Base-by-base conservation (phyloP, 1,284 basidiomycete genomes). In the Prillingera fragicola region DNA sequence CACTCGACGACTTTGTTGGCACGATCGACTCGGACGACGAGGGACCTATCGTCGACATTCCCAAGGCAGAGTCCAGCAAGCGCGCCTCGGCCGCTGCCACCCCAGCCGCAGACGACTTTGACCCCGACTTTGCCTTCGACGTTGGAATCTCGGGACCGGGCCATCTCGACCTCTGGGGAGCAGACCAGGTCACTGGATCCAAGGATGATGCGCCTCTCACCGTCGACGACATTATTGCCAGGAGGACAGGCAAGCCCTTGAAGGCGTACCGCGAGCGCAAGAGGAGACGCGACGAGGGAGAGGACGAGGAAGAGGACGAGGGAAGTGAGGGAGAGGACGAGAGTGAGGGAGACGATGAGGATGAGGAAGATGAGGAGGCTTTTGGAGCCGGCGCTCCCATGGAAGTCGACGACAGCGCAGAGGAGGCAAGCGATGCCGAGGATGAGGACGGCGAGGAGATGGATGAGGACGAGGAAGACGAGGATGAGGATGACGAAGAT, bases 211-310 rank as follows among this genome's bases (percentile, higher is more conserved):
- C 77, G 61, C 82, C 84, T 13, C 80, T 95, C 37, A 88, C 85
- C 33, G 83, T 96, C 9, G 87, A 95, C 70, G 88, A 95, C 62
- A 95, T 94, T 55, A 90, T 92, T 59, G 82, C 81, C 35, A 76
- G 83, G 45, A 75, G 83, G 44, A 79, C 74, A 43, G 73, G 43
- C 61, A 73, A 57, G 67, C 63, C 54, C 29, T 46, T 62, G 38
- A 52, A 56, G 45, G 45, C 53, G 53, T 59, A 50, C 63, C 70
- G 71, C 24, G 84, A 85, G 65, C 75, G 81, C 45, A 85, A 85
- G 72, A 67, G 81, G 46, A 73, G 64, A 41, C 54, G 62, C 9
- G 57, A 52, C n/a, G 60, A 56, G 32, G 33, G 34, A 19, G 54
- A 55, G 9, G 55, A 52, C 3, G 56, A 56, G 12, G 57, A 55